Conservation (phyloP, 768 basidiomycete genomes). For the Cyclocybe aegerita region DNA sequence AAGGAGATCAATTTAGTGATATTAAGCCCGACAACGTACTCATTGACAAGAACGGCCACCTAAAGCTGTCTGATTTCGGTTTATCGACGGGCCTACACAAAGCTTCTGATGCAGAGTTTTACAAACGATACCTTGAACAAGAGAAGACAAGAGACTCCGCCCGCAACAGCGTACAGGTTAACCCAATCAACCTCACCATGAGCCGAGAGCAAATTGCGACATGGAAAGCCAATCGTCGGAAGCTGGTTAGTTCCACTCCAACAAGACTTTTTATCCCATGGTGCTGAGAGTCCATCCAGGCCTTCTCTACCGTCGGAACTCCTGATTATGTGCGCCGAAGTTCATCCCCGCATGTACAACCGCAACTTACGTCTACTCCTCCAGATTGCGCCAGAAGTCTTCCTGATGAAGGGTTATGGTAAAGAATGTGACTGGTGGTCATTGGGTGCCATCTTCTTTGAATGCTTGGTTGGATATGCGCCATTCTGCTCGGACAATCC, state of each 20-base stretch:
- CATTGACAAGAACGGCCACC: constrained; percentile 94
- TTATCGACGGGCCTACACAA: constrained; percentile 98
- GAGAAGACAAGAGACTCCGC: constrained; percentile 63
- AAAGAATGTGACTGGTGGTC: constrained; percentile 99
- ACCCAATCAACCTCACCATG: constrained; percentile 97
- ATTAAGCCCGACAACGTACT: constrained; percentile 99
- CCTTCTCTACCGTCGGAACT: constrained; percentile 86
- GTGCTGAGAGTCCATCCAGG: constrained; percentile 43
- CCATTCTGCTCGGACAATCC: constrained; percentile 98
- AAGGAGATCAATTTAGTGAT: constrained; percentile 55
- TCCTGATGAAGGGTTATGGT: constrained; percentile 95
- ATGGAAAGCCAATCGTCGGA: constrained; percentile 98
- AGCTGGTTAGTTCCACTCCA: constrained; percentile 57
- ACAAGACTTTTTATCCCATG: constrained; percentile 4
- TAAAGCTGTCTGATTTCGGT: constrained; percentile 98
- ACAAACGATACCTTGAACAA: constrained; percentile 86
- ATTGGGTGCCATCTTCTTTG: constrained; percentile 97
- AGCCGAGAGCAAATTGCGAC: constrained; percentile 96
- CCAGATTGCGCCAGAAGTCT: constrained; percentile 96
- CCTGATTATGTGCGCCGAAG: constrained; percentile 53
- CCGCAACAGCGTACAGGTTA: constrained; percentile 96
- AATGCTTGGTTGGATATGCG: constrained; percentile 96
- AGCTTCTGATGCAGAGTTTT: constrained; percentile 90
- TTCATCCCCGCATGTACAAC: not conserved
- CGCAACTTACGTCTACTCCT: constrained; percentile 28